Evolutionary conservation across 345 rosid species (phyloP), one percentile per base, ranked within the genome.

Genomic region (Populus deltoides): DNA sequence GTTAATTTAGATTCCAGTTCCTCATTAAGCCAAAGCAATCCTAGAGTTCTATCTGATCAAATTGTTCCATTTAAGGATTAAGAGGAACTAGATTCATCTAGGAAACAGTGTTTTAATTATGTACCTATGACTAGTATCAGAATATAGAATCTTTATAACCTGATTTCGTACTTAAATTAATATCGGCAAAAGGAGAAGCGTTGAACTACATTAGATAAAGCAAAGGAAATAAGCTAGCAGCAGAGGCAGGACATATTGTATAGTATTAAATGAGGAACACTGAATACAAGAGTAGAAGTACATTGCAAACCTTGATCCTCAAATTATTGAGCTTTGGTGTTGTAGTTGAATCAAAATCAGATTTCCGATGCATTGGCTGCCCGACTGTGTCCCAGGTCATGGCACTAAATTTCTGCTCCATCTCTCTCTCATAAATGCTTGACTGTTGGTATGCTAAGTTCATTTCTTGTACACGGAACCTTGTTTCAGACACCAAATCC

Each of bases 401-500:
- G 13, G 72, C 55, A 69, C 11, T 69, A 22, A 24, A 36, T 20
- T 69, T 53, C 3, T 24, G 55, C 55, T 38, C 43, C 29, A 7
- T 69, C 7, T 43, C 72, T 69, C 25, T 69, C 9, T 6, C 29
- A 6, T 41, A 17, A 13, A 38, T 22, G 73, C 6, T 7, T 10
- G 7, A 43, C 22, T 43, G 35, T 69, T 69, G 55, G 41, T 7
- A 69, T 8, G 17, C 3, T 0, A 69, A 69, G 53, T 69, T 69
- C 72, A 15, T 11, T n/a, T 24, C 11, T 43, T 38, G 53, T 41
- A 41, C 47, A n/a, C 7, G 49, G 15, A 13, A 69, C 41, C 31
- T 13, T 69, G 72, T 43, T 43, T 27, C 49, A n/a, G 53, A 39
- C 47, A 27, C 72, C 72, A 69, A 69, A 69, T 69, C 72, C 31